Conservation (phyloP, 192 early-diverging fungal species). For the Podila epigama region DNA sequence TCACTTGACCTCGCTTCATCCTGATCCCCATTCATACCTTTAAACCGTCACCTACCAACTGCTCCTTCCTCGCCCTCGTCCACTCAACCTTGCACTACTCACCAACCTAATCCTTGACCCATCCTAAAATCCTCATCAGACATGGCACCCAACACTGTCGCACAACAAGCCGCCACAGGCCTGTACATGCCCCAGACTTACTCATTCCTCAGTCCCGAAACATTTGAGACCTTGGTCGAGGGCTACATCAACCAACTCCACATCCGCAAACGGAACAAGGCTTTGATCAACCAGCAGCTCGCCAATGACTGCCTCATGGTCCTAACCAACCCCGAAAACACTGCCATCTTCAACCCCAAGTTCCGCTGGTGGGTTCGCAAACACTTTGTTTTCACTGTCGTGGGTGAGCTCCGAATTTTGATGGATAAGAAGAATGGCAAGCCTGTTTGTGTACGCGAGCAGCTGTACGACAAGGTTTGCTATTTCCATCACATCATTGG, state of each 20-base stretch:
- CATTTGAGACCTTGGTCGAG: slow-evolving; percentile 44
- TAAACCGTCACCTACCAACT: neutral
- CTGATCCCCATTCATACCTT: neutral
- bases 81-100: too few relatives aligned
- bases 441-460: slow-evolving; percentile 40
- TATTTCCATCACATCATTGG: slow-evolving; percentile 50
- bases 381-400: slow-evolving; percentile 44
- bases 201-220: slow-evolving; percentile 42
- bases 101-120: neutral
- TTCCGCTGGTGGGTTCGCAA: slow-evolving; percentile 50
- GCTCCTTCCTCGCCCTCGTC: too few relatives aligned
- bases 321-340: slow-evolving; percentile 49
- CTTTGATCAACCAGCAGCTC: slow-evolving; percentile 43
- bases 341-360: slow-evolving; percentile 45
- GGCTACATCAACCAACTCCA: slow-evolving; percentile 48
- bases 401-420: slow-evolving; percentile 42
- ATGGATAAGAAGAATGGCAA: slow-evolving; percentile 51
- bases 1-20: slow-evolving; percentile 1
- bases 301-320: slow-evolving; percentile 48
- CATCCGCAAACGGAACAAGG: slow-evolving; percentile 48
- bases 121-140: neutral
- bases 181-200: slow-evolving; percentile 44
- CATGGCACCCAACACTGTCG: slow-evolving; percentile 5
- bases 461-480: slow-evolving; percentile 47
- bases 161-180: slow-evolving; percentile 9